A percentile compares a stretch with the other conserved stretches of the same genome.
Evolutionary conservation across 2,329 filamentous ascomycete species (phyloP).

Genomic region (Epichloe gansuensis): DNA sequence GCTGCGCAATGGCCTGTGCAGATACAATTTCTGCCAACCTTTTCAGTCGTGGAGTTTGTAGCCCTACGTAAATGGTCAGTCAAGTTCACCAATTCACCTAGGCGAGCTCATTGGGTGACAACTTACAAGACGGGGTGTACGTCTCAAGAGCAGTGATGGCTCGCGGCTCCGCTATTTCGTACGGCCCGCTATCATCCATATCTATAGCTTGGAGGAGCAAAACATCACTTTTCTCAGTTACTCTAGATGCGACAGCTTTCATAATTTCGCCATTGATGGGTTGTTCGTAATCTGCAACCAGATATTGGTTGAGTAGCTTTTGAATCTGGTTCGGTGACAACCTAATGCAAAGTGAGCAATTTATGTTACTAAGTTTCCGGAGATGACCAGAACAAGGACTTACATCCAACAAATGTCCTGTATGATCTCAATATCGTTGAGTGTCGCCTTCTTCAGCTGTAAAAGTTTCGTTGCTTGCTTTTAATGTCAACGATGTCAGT

Average conservation of each 20-base stretch:
- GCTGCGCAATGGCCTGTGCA: slow-evolving; percentile 88
- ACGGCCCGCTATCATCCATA: slow-evolving; percentile 97
- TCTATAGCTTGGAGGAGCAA: slow-evolving; percentile 87
- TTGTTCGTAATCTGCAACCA: slow-evolving; percentile 97
- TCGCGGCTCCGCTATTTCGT: slow-evolving; percentile 94
- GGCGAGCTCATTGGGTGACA: not conserved
- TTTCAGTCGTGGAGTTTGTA: slow-evolving; percentile 91
- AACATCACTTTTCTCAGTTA: slow-evolving; percentile 97
- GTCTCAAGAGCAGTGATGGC: slow-evolving; percentile 94
- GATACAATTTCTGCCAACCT: slow-evolving; percentile 96
- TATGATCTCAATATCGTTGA: slow-evolving; percentile 99
- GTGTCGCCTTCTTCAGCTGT: slow-evolving; percentile 94
- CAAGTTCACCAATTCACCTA: not conserved
- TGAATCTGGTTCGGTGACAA: slow-evolving; percentile 97
- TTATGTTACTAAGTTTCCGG: not conserved
- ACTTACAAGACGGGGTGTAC: slow-evolving; percentile 90
- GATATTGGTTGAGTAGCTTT: slow-evolving; percentile 95
- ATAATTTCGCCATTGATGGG: slow-evolving; percentile 99
- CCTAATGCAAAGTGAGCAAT: slow-evolving; percentile 32
- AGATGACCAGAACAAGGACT: slow-evolving; percentile 26
- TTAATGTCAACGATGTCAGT: not conserved
- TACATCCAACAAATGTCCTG: slow-evolving; percentile 99
- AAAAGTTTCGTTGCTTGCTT: slow-evolving; percentile 90
- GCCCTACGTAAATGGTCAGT: slow-evolving; percentile 45
- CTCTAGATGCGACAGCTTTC: slow-evolving; percentile 94